Evolutionary conservation across 1,139 yeast genomes (phyloP), one percentile per base, ranked within the genome.

Genomic region (Zhuliangozyma parablackwelliae): DNA sequence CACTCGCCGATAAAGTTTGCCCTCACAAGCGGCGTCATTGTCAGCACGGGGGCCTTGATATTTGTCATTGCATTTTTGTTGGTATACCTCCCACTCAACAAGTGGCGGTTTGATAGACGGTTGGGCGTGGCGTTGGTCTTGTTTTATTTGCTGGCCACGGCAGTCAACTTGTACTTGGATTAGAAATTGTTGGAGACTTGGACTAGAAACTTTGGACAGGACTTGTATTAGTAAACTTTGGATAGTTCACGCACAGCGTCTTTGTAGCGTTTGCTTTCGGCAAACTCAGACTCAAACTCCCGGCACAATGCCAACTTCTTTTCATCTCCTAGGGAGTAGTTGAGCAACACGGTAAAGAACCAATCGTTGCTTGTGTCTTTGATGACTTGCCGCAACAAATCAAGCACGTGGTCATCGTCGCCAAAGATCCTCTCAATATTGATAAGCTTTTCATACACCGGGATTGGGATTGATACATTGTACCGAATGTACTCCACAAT

Each of bases 361-460:
- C 53, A 59, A 30, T 50, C 57, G 37, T 51, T 48, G 35, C 46
- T 43, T 13, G 61, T 54, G 35, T 60, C 51, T 31, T 44, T 29
- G 21, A 61, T 52, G 12, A 62, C 39, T 10, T 46, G 49, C 25
- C 51, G 49, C 20, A 67, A 47, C 33, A 69, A 40, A 11, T 47
- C 45, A 12, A 56, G 21, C n/a, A 65, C 29, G 36, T 59, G 51
- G 7, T 50, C 56, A 30, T 50, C 56, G 30, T 60, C 56, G 33
- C 51, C 42, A 6, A 62, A 40, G 10, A 58, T 41, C 37, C 64
- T 51, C 45, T 72, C 78, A 26, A 72, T 40, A 35, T 57, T 60
- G 10, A 72, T 34, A 24, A 72, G 47, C 47, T 69, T 73, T 28
- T 54, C 64, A 51, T 54, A 67, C 11, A 63, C 47, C n/a, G 62